Conservation (phyloP, 2,329 filamentous ascomycete species). For the Aspergillus tubingensis region DNA sequence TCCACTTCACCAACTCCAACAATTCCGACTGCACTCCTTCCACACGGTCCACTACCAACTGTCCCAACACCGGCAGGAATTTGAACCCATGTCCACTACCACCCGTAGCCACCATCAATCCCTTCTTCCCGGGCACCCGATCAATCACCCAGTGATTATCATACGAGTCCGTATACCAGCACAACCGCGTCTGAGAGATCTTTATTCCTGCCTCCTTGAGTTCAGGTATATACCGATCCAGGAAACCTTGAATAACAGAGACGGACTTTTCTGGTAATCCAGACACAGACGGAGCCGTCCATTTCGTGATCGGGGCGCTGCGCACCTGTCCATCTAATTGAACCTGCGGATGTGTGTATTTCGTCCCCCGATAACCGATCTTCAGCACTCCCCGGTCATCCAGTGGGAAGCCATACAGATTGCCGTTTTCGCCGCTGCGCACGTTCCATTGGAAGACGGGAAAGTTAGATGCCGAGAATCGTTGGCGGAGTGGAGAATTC, state of each 20-base stretch:
- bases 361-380: conserved; percentile 54
- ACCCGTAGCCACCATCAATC: conserved; percentile 61
- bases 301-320: conserved; percentile 47
- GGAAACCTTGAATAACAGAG: conserved; percentile 34
- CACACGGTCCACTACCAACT: conserved; percentile 56
- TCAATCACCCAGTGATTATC: conserved; percentile 59
- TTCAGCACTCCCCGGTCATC: conserved; percentile 50
- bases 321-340: conserved; percentile 42
- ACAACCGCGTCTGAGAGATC: conserved; percentile 51
- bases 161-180: conserved; percentile 60
- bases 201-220: conserved; percentile 38
- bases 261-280: conserved; percentile 31
- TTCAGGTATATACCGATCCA: conserved; percentile 49
- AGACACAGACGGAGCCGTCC: conserved; percentile 24
- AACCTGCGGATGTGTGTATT: conserved; percentile 50
- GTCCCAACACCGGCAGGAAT: conserved; percentile 61
- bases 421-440: conserved; percentile 41
- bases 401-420: conserved; percentile 53
- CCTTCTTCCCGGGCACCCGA: conserved; percentile 52
- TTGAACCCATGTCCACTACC: conserved; percentile 66
- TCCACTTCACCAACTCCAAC: conserved; percentile 26
- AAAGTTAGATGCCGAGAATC: conserved; percentile 48
- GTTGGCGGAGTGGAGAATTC: conserved; percentile 40
- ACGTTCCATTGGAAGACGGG: conserved; percentile 48
- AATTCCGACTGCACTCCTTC: conserved; percentile 33